A percentile compares a stretch with the other conserved stretches of the same genome.
Conservation (phyloP, 1,284 basidiomycete genomes). For the Leccinum fuscescens region DNA sequence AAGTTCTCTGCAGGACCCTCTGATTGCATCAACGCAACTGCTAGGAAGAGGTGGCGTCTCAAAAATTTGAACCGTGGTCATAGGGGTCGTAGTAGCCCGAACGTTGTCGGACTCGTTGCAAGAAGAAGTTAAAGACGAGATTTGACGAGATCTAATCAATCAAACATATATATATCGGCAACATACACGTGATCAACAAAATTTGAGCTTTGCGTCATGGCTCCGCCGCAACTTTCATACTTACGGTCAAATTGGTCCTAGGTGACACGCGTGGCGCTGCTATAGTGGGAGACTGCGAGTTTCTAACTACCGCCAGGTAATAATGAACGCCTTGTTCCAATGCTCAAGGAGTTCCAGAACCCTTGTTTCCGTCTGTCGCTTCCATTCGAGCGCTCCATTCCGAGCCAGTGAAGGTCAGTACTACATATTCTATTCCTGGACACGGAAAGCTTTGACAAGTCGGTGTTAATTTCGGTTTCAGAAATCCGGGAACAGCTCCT, state of each 20-base stretch:
- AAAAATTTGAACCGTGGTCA: conserved; percentile 11
- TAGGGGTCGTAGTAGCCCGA: not conserved
- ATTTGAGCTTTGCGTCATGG: not conserved
- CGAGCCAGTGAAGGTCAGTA: conserved; percentile 24
- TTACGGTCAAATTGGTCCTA: not conserved
- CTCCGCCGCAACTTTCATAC: not conserved
- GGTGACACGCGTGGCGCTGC: not conserved
- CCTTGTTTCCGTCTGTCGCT: conserved; percentile 1
- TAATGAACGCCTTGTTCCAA: conserved; percentile 19
- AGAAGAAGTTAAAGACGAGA: not conserved
- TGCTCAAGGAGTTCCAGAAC: conserved; percentile 13
- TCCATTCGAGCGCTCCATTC: conserved; percentile 16
- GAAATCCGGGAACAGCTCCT: conserved; percentile 48
- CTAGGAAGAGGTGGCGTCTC: conserved; percentile 39
- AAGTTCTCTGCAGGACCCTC: conserved; percentile 47
- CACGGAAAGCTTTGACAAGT: not conserved
- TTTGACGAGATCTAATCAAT: conserved; percentile 4
- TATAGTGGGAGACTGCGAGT: not conserved
- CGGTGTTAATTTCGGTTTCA: conserved; percentile 18
- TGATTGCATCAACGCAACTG: conserved; percentile 50
- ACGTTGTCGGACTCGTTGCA: not conserved
- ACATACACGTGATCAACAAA: conserved; percentile 26
- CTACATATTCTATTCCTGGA: not conserved
- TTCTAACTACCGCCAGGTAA: not conserved
- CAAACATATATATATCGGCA: not conserved